Evolutionary conservation across 805 yeast genomes (phyloP).

Genomic region (Pichia kluyveri): DNA sequence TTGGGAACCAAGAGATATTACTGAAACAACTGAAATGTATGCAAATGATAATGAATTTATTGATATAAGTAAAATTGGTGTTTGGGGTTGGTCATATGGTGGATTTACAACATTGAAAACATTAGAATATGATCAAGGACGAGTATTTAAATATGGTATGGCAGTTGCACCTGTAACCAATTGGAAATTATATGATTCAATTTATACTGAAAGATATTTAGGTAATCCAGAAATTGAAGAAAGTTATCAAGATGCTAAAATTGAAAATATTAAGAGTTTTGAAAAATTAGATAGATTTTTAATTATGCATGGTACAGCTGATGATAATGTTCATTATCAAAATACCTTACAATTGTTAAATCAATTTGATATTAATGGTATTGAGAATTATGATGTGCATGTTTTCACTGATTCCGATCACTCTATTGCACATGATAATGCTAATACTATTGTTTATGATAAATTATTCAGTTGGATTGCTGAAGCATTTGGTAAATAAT

Average conservation of each 20-base stretch:
- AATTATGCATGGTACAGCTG: slow-evolving; percentile 77
- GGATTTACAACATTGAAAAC: slow-evolving; percentile 72
- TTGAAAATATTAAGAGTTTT: slow-evolving; percentile 35
- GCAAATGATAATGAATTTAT: slow-evolving; percentile 38
- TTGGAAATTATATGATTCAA: slow-evolving; percentile 68
- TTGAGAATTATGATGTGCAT: slow-evolving; percentile 78
- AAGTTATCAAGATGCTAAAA: slow-evolving; percentile 41
- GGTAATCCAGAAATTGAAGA: slow-evolving; percentile 41
- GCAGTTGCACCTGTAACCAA: slow-evolving; percentile 83
- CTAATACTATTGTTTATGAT: slow-evolving; percentile 62
- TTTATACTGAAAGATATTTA: slow-evolving; percentile 76
- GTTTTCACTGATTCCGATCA: slow-evolving; percentile 94
- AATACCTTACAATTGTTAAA: slow-evolving; percentile 58
- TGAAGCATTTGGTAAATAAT: slow-evolving; percentile 36
- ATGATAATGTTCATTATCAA: slow-evolving; percentile 76
- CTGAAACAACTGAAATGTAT: slow-evolving; percentile 40
- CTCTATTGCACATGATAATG: slow-evolving; percentile 70
- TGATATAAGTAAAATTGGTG: slow-evolving; percentile 46
- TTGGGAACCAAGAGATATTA: slow-evolving; percentile 71
- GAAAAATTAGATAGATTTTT: slow-evolving; percentile 45
- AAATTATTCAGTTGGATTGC: slow-evolving; percentile 62
- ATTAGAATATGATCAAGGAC: slow-evolving; percentile 54
- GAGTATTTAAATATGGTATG: slow-evolving; percentile 63
- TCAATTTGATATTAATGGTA: slow-evolving; percentile 36
- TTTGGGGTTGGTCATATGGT: slow-evolving; percentile 90